These are phyloP conservation scores for Exophiala aquamarina DNA, from an alignment of 2,329 filamentous ascomycete species.

Conservation along the genomic window DNA sequence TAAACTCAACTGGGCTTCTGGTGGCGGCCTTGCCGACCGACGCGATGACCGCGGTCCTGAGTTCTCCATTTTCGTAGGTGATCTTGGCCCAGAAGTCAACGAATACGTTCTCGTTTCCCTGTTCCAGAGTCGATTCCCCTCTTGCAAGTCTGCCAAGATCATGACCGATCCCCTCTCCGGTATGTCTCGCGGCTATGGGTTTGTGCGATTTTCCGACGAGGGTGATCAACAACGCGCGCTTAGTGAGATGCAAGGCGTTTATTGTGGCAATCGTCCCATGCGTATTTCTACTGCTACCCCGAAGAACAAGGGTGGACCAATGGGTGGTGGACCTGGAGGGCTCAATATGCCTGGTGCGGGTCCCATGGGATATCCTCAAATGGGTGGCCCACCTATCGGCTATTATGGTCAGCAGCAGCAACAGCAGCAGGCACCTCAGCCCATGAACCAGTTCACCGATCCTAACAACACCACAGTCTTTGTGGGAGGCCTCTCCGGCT, in stretches of 20 bases:
- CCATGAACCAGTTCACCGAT: conserved; percentile 99
- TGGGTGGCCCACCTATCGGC: conserved; percentile 68
- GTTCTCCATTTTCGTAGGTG: conserved; percentile 96
- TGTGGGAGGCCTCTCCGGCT: conserved; percentile 92
- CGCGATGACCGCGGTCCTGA: conserved; percentile 95
- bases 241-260: conserved; percentile 98
- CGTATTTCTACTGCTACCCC: conserved; percentile 96
- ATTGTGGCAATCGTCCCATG: conserved; percentile 98
- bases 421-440: conserved; percentile 71
- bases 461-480: conserved; percentile 99
- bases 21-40: conserved; percentile 90
- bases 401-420: conserved; percentile 69
- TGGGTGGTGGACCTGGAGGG: conserved; percentile 48
- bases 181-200: conserved; percentile 96
- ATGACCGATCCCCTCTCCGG: conserved; percentile 99
- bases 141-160: conserved; percentile 99
- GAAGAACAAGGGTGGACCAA: conserved; percentile 71
- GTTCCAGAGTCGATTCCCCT: conserved; percentile 93
- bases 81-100: conserved; percentile 96
- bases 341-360: conserved; percentile 51
- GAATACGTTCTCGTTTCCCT: conserved; percentile 96
- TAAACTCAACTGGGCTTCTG: conserved; percentile 99
- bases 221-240: conserved; percentile 93
- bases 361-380: conserved; percentile 63
- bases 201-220: conserved; percentile 95